phyloP scores from a whole-genome alignment of 2,329 filamentous ascomycete species.

The Arthrinium phaeospermum region DNA sequence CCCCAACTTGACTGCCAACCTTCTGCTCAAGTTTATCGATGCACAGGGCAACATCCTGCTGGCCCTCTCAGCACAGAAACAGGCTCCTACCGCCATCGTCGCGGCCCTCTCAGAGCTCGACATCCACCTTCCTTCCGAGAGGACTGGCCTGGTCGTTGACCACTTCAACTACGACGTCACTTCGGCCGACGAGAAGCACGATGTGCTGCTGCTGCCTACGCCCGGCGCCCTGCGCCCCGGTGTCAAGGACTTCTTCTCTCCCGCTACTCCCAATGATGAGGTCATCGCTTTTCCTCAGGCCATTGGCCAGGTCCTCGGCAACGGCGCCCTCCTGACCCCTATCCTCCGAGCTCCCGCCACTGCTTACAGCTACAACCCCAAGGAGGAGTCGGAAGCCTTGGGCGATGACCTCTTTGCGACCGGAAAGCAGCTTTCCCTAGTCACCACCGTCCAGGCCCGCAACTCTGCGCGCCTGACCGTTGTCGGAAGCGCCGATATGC shows the following conservation, averaged over 20 bases:
- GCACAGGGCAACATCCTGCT: constrained; percentile 90
- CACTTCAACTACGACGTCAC: constrained; percentile 91
- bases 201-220: constrained; percentile 80
- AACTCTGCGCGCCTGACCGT: constrained; percentile 92
- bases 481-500: constrained; percentile 83
- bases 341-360: constrained; percentile 83
- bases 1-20: constrained; percentile 82
- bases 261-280: constrained; percentile 56
- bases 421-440: constrained; percentile 81
- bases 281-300: constrained; percentile 82
- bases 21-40: constrained; percentile 90
- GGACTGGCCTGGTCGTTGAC: constrained; percentile 85
- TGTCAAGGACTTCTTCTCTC: constrained; percentile 78
- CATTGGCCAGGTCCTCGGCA: constrained; percentile 82
- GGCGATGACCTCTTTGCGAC: constrained; percentile 82
- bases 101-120: constrained; percentile 87
- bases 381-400: constrained; percentile 75
- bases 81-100: constrained; percentile 75
- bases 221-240: constrained; percentile 70
- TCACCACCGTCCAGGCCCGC: constrained; percentile 87
- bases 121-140: constrained; percentile 84
- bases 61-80: constrained; percentile 74
- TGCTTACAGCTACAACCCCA: constrained; percentile 92
- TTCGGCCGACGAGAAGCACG: constrained; percentile 81
- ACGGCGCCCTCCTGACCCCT: constrained; percentile 77